phyloP scores from a whole-genome alignment of 352 stramenopile genomes.

The Pythium sp. region DNA sequence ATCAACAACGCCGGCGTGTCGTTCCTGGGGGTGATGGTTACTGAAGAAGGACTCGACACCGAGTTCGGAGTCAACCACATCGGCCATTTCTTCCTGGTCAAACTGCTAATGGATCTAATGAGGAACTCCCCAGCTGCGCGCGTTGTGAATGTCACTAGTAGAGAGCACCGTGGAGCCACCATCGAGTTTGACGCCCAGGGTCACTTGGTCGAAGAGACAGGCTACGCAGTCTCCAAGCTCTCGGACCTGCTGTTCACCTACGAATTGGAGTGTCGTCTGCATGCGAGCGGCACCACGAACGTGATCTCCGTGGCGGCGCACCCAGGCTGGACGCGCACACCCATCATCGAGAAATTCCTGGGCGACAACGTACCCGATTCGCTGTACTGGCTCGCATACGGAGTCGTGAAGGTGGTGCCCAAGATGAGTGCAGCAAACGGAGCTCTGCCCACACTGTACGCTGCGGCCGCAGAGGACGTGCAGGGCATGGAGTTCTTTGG shows the following conservation, averaged over 20 bases:
- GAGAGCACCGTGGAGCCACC: constrained; percentile 27
- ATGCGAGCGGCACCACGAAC: constrained; percentile 15
- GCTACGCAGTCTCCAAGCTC: constrained; percentile 51
- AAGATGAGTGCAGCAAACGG: background rate
- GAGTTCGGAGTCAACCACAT: constrained; percentile 52
- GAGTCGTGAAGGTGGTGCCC: too few species aligned
- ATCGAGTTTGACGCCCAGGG: constrained; percentile 25
- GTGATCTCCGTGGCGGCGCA: constrained; percentile 38
- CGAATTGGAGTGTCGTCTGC: constrained; percentile 40
- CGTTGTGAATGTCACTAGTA: constrained; percentile 41
- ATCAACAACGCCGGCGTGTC: constrained; percentile 34
- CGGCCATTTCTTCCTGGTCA: constrained; percentile 50
- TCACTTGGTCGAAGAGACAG: constrained; percentile 22
- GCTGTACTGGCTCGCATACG: background rate
- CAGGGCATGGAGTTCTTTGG: constrained; percentile 17
- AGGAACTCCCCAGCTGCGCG: constrained; percentile 15
- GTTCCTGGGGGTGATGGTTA: background rate
- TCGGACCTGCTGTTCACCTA: constrained; percentile 45
- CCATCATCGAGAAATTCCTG: too few species aligned
- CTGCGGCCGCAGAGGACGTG: constrained; percentile 5
- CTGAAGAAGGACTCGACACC: constrained; percentile 26
- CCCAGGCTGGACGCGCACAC: constrained; percentile 13
- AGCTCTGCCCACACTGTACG: constrained; percentile 11
- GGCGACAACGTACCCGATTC: too few species aligned
- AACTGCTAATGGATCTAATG: constrained; percentile 26